These are phyloP conservation scores for Candida boidinii DNA, from an alignment of 805 yeast species.

Conservation along the genomic window DNA sequence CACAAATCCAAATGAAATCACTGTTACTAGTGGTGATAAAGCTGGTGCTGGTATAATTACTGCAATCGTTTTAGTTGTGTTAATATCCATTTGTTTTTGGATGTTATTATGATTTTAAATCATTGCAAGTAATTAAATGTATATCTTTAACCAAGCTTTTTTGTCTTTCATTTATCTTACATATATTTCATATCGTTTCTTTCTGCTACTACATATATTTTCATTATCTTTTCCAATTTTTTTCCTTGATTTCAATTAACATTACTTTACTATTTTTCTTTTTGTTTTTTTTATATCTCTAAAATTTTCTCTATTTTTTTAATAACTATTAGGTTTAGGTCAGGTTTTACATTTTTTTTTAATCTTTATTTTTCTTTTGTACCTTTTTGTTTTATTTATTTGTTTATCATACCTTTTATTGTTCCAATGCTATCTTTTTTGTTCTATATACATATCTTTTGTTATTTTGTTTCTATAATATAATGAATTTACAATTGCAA, in stretches of 20 bases:
- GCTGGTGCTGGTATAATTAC: slow-evolving; percentile 92
- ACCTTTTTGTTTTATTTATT: not conserved
- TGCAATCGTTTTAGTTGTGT: slow-evolving; percentile 53
- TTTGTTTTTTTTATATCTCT: not conserved
- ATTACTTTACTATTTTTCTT: not conserved
- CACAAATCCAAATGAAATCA: slow-evolving; percentile 30
- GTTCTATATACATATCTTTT: not conserved
- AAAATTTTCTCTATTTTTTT: not conserved
- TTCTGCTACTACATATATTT: too few species aligned
- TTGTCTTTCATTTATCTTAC: too few species aligned
- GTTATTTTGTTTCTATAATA: not conserved
- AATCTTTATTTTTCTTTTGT: not conserved
- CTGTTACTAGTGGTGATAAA: slow-evolving; percentile 52
- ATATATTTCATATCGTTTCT: not conserved
- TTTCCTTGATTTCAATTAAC: too few species aligned
- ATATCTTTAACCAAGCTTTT: not conserved
- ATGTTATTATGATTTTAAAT: slow-evolving; percentile 44
- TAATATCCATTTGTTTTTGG: slow-evolving; percentile 72
- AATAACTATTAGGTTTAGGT: slow-evolving; percentile 3
- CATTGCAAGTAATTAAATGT: slow-evolving; percentile 29
- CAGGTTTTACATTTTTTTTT: not conserved
- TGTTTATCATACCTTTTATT: not conserved
- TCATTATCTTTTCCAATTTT: not conserved
- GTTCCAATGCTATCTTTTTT: too few species aligned
- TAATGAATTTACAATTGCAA: too few species aligned